Percentiles rank a stretch among this genome's conserved stretches.
Evolutionary conservation across 352 stramenopile genomes (phyloP).

Genomic region (Bremia lactucae): DNA sequence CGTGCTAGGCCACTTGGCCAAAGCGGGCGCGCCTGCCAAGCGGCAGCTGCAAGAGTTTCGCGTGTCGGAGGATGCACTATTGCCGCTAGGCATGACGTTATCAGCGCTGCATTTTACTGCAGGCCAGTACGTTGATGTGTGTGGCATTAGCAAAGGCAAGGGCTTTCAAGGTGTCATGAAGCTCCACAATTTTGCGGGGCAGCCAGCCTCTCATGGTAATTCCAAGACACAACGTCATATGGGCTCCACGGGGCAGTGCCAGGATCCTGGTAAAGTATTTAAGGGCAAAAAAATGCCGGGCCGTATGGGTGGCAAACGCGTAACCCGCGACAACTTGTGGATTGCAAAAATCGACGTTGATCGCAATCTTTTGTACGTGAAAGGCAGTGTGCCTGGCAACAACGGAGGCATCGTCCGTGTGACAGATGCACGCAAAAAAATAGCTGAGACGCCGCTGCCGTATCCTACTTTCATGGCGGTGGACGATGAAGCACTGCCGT

Average conservation of each 20-base stretch:
- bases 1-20: slow-evolving; percentile 86
- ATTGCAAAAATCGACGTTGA: slow-evolving; percentile 87
- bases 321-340: slow-evolving; percentile 95
- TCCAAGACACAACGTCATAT: slow-evolving; percentile 94
- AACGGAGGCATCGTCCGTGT: slow-evolving; percentile 81
- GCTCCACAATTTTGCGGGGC: slow-evolving; percentile 93
- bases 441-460: slow-evolving; percentile 37
- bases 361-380: slow-evolving; percentile 91
- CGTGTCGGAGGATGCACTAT: slow-evolving; percentile 84
- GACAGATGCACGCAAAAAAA: slow-evolving; percentile 85
- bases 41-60: slow-evolving; percentile 93
- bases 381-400: slow-evolving; percentile 87
- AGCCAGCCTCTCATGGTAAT: slow-evolving; percentile 96
- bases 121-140: slow-evolving; percentile 97
- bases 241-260: slow-evolving; percentile 95
- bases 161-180: slow-evolving; percentile 97
- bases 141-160: slow-evolving; percentile 88
- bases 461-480: slow-evolving; percentile 70
- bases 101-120: slow-evolving; percentile 95
- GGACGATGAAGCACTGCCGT: slow-evolving; percentile 38
- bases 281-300: slow-evolving; percentile 99
- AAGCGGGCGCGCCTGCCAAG: slow-evolving; percentile 88
- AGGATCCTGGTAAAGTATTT: slow-evolving; percentile 97
- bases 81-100: slow-evolving; percentile 87
- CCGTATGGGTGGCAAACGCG: slow-evolving; percentile 89